A percentile compares a stretch with the other conserved stretches of the same genome.
Conservation (phyloP, 495 filamentous ascomycete genomes). For the Podospora pseudopauciseta region DNA sequence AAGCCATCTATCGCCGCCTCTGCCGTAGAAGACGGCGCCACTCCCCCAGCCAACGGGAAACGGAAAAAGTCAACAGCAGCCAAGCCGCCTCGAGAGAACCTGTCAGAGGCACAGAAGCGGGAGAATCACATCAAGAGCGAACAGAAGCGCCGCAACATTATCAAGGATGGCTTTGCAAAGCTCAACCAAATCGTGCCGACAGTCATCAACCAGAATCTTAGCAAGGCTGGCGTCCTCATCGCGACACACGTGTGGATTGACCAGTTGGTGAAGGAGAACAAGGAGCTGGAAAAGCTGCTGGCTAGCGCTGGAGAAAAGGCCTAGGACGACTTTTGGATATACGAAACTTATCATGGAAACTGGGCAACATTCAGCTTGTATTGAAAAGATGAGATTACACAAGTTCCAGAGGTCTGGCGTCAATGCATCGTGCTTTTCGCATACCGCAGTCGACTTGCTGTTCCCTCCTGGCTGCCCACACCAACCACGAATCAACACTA, state of each 20-base stretch:
- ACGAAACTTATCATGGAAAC: not conserved
- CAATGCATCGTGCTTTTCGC: not conserved
- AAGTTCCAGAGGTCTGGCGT: not conserved
- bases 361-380: not conserved
- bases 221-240: slow-evolving; percentile 72
- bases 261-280: slow-evolving; percentile 64
- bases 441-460: not conserved
- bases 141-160: slow-evolving; percentile 75
- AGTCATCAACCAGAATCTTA: slow-evolving; percentile 64
- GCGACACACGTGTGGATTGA: slow-evolving; percentile 73
- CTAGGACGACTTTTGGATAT: not conserved
- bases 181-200: slow-evolving; percentile 68
- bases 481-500: not conserved
- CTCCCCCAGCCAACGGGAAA: not conserved
- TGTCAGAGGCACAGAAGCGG: slow-evolving; percentile 79
- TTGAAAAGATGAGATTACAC: not conserved
- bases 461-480: not conserved
- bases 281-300: slow-evolving; percentile 46
- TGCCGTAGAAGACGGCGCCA: not conserved
- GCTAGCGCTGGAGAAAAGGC: not conserved
- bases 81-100: slow-evolving; percentile 59
- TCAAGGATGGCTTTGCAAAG: slow-evolving; percentile 73
- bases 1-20: not conserved
- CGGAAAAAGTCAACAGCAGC: slow-evolving; percentile 1
- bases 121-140: slow-evolving; percentile 88